Conservation (phyloP, 176 grass and related monocot species). For the Avena sativa region DNA sequence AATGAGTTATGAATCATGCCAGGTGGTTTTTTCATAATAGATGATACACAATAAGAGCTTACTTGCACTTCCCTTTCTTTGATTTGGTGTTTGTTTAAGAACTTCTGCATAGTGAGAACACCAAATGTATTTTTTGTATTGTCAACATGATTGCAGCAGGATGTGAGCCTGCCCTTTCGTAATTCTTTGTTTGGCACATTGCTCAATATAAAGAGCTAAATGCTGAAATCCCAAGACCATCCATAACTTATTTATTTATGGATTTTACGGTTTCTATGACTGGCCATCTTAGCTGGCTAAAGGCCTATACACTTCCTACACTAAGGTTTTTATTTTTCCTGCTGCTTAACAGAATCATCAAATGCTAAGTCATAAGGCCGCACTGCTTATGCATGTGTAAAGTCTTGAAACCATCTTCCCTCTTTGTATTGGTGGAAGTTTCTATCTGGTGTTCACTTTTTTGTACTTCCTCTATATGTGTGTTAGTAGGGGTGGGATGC, state of each 20-base stretch:
- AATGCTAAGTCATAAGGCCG: slow-evolving; percentile 1
- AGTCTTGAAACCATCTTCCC: background rate
- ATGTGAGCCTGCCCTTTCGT: slow-evolving; percentile 18
- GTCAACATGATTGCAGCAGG: background rate
- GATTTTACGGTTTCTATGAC: slow-evolving; percentile 7
- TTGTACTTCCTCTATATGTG: slow-evolving; percentile 18
- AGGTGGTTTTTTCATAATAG: slow-evolving; percentile 8
- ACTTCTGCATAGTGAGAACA: slow-evolving; percentile 8
- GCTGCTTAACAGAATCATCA: slow-evolving; percentile 3
- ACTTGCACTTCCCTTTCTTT: slow-evolving; percentile 36
- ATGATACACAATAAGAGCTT: slow-evolving; percentile 25
- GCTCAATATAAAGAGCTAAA: slow-evolving; percentile 13
- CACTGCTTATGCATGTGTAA: slow-evolving; percentile 10
- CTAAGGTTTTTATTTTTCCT: slow-evolving; percentile 19
- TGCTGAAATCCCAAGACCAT: background rate
- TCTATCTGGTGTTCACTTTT: slow-evolving; percentile 11
- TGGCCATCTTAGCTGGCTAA: background rate
- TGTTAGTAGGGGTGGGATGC: slow-evolving; percentile 11
- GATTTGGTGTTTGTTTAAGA: slow-evolving; percentile 28
- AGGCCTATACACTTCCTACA: background rate
- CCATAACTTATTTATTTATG: slow-evolving; percentile 1
- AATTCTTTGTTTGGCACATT: slow-evolving; percentile 14
- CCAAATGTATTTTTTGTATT: background rate
- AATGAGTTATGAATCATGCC: background rate
- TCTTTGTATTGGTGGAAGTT: slow-evolving; percentile 1